Base-by-base conservation (phyloP, 345 rosid species). In the Pseudoturritis turrita region DNA sequence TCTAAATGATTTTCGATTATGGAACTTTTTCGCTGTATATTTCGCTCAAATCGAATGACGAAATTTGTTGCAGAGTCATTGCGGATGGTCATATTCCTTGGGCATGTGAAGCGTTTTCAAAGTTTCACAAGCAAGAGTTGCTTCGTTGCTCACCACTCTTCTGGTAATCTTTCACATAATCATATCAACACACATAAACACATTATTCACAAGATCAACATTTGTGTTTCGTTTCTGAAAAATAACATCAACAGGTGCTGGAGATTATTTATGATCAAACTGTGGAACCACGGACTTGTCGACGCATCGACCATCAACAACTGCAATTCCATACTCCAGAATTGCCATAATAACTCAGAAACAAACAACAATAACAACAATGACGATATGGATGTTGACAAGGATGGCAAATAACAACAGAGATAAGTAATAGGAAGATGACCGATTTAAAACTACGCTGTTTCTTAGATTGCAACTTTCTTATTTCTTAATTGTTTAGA, bases 61-160 rank as follows among this genome's bases (percentile, higher is more conserved):
- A 51, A 19, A 36, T 50, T 18, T 51, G 33, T 79, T 68, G 62
- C 87, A 95, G 97, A 70, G 87, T 95, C 36, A 58, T 85, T 41
- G 98, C 94, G 1, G 99, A 95, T 74, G 88, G 94, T 40, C 99
- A 92, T 26, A 80, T 91, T 54, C 83, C 98, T 14, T 89, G 98
- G 99, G 96, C 94, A 22, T 95, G 96, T 4, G 97, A 88, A 71
- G 97, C 96, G 4, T 89, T 95, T 78, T 80, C 97, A 25, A 83
- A 83, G 68, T 79, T 83, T 69, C 90, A 91, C 72, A 81, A 85
- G 26, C 74, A 64, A 62, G 81, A 83, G 44, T 80, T 95, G 68
- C 67, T 80, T 12, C 21, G 17, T 36, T 72, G 80, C 54, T 78
- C 87, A 10, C 49, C 87, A 44, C 83, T 88, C 40, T 81, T 83